Evolutionary conservation across 768 basidiomycete genomes (phyloP).

Genomic region (Epithele typhae): DNA sequence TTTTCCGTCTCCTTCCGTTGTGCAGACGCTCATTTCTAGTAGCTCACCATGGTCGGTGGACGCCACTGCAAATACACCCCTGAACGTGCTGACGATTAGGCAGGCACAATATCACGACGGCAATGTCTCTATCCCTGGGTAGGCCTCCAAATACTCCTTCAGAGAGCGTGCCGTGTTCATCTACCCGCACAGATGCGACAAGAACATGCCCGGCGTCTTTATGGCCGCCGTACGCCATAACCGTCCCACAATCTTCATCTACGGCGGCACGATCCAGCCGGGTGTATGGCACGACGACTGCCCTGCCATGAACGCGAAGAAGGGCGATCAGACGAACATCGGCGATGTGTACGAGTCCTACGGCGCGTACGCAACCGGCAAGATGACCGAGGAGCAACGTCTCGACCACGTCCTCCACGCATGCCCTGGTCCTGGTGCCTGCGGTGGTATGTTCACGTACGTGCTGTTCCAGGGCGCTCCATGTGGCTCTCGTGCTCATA

Average conservation of each 20-base stretch:
- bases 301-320: conserved; percentile 68
- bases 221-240: conserved; percentile 87
- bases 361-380: conserved; percentile 73
- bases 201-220: conserved; percentile 89
- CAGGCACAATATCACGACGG: conserved; percentile 88
- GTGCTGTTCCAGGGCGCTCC: conserved; percentile 17
- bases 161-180: neutral
- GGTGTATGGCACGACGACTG: conserved; percentile 78
- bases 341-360: conserved; percentile 84
- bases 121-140: conserved; percentile 79
- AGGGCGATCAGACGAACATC: conserved; percentile 82
- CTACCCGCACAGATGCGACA: conserved; percentile 51
- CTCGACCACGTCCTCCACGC: conserved; percentile 84
- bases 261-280: conserved; percentile 78
- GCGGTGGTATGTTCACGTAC: conserved; percentile 86
- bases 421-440: conserved; percentile 81
- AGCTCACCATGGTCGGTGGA: conserved; percentile 62
- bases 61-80: too few relatives aligned
- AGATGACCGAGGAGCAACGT: conserved; percentile 74
- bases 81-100: too few relatives aligned
- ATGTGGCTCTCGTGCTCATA: neutral
- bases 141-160: neutral
- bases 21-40: too few relatives aligned
- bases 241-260: conserved; percentile 82
- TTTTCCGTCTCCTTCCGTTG: too few relatives aligned